These are phyloP conservation scores for Triticum urartu DNA, from an alignment of 176 grass and related monocot species.

Conservation along the genomic window DNA sequence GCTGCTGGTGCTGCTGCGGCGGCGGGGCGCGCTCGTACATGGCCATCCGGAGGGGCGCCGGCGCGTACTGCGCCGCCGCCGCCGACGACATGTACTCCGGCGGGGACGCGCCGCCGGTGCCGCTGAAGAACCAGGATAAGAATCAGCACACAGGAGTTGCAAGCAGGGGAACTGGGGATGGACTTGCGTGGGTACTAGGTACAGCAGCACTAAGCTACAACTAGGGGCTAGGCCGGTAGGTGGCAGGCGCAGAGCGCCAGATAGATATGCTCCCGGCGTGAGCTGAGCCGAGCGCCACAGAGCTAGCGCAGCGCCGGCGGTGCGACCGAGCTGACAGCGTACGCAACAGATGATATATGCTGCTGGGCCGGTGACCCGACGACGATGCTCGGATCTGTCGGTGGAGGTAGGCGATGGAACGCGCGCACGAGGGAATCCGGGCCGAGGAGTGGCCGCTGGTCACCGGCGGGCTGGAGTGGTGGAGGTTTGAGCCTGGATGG, in stretches of 20 bases:
- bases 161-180: too few species aligned
- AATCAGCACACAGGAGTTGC: too few species aligned
- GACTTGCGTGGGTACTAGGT: too few species aligned
- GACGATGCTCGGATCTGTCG: too few species aligned
- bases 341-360: constrained; percentile 27
- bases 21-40: constrained; percentile 55
- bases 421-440: too few species aligned
- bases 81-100: constrained; percentile 67
- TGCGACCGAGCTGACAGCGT: constrained; percentile 15
- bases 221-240: not conserved
- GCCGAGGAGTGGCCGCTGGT: too few species aligned
- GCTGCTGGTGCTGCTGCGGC: not conserved
- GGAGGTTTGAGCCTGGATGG: too few species aligned
- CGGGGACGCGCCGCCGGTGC: constrained; percentile 34
- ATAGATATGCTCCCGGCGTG: constrained; percentile 6
- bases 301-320: not conserved
- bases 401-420: too few species aligned
- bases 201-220: not conserved
- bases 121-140: not conserved
- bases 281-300: not conserved
- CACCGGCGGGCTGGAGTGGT: not conserved
- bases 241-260: not conserved
- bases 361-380: not conserved
- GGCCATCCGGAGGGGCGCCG: constrained; percentile 52
- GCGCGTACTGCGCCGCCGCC: constrained; percentile 47